Conservation (phyloP, 225 moss, liverwort and hornwort species). For the Thuidium tamariscinum region DNA sequence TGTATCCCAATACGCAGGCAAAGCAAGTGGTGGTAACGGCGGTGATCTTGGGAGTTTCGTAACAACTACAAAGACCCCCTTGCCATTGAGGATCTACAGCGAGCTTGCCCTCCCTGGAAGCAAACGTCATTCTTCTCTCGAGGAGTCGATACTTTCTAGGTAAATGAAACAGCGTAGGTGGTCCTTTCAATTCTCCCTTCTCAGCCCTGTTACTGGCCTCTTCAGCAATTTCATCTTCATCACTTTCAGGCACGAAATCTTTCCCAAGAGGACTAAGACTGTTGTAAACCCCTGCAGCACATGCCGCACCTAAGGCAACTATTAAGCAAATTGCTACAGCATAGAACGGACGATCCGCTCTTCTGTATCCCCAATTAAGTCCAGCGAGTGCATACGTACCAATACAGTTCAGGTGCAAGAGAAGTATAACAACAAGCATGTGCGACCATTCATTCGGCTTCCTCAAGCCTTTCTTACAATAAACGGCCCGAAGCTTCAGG, state of each 20-base stretch:
- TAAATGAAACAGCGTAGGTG: conserved; percentile 29
- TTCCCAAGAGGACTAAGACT: conserved; percentile 68
- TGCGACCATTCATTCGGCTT: conserved; percentile 93
- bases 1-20: conserved; percentile 81
- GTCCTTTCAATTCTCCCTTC: not conserved
- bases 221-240: conserved; percentile 10
- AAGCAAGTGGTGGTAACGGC: conserved; percentile 47
- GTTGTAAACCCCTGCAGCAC: conserved; percentile 74
- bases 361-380: conserved; percentile 91
- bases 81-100: conserved; percentile 70
- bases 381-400: conserved; percentile 85
- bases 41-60: conserved; percentile 30
- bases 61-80: conserved; percentile 53
- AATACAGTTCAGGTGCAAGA: conserved; percentile 74
- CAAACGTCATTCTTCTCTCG: conserved; percentile 75
- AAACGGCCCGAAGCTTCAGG: conserved; percentile 55
- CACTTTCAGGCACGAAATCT: conserved; percentile 50
- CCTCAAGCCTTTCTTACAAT: conserved; percentile 75
- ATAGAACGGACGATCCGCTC: conserved; percentile 62
- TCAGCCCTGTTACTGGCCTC: conserved; percentile 3
- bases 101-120: conserved; percentile 50
- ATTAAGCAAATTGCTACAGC: conserved; percentile 69
- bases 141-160: conserved; percentile 53
- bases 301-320: conserved; percentile 62
- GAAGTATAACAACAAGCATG: conserved; percentile 66